Percentiles rank a stretch among this genome's conserved stretches.
Evolutionary conservation across 179 eudicot genomes (phyloP).

Genomic region (Monotropa hypopitys): DNA sequence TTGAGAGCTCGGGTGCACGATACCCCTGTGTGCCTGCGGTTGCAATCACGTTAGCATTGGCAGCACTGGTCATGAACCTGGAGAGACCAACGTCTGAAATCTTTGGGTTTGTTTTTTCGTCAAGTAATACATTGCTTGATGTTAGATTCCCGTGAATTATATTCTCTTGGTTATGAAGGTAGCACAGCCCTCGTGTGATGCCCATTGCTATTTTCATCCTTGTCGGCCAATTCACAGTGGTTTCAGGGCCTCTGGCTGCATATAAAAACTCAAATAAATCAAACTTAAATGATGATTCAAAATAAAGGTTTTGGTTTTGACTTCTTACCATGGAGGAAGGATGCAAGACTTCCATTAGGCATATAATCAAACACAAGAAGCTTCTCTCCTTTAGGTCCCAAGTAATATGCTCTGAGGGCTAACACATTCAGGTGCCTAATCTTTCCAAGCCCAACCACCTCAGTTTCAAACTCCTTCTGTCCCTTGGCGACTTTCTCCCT

Average conservation of each 20-base stretch:
- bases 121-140: slow-evolving; percentile 61
- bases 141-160: slow-evolving; percentile 71
- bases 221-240: slow-evolving; percentile 55
- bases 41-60: slow-evolving; percentile 51
- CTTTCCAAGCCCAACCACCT: slow-evolving; percentile 58
- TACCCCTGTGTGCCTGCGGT: slow-evolving; percentile 71
- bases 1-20: slow-evolving; percentile 79
- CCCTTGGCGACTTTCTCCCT: slow-evolving; percentile 74
- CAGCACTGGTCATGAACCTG: slow-evolving; percentile 57
- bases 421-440: slow-evolving; percentile 64
- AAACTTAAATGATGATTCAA: background rate
- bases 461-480: slow-evolving; percentile 75
- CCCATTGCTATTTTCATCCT: slow-evolving; percentile 82
- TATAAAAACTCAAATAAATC: background rate
- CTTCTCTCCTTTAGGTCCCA: slow-evolving; percentile 98
- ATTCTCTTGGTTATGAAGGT: slow-evolving; percentile 57
- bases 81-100: slow-evolving; percentile 71
- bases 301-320: background rate
- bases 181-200: slow-evolving; percentile 51
- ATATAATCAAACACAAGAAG: slow-evolving; percentile 77
- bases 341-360: slow-evolving; percentile 76
- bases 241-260: slow-evolving; percentile 82
- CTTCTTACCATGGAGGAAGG: slow-evolving; percentile 75
- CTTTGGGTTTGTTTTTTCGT: slow-evolving; percentile 48
- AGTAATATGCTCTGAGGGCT: slow-evolving; percentile 70